Evolutionary conservation across 306 rosid genomes (phyloP).

Genomic region (Prunus davidiana): DNA sequence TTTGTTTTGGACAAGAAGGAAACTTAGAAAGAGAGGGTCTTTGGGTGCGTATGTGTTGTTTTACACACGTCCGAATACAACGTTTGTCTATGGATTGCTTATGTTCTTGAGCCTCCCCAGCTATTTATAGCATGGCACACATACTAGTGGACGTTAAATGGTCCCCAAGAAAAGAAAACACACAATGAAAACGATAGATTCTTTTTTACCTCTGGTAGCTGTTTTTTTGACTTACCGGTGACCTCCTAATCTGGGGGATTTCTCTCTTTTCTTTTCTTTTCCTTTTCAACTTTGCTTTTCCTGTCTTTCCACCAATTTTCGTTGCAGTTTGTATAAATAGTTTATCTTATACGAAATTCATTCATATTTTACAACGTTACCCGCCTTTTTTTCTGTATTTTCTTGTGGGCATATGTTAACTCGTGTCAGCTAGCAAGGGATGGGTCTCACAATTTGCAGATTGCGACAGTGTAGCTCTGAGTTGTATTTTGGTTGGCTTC

Average conservation of each 20-base stretch:
- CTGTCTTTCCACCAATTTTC: neutral
- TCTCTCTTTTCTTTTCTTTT: neutral
- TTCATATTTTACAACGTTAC: no score
- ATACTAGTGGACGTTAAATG: slow-evolving; percentile 51
- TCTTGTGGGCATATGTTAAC: neutral
- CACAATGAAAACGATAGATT: neutral
- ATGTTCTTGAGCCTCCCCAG: neutral
- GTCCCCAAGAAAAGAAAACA: slow-evolving; percentile 29
- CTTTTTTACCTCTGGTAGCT: neutral
- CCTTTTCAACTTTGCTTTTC: neutral
- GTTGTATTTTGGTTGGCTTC: slow-evolving; percentile 22
- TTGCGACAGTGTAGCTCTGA: slow-evolving; percentile 4
- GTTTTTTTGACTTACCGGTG: slow-evolving; percentile 6
- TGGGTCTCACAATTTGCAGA: neutral
- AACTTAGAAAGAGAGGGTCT: neutral
- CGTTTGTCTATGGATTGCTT: slow-evolving; percentile 38
- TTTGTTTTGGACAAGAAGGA: slow-evolving; percentile 17
- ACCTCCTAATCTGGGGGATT: neutral
- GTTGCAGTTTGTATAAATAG: no score
- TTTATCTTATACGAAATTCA: no score
- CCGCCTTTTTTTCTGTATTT: no score
- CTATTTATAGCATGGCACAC: slow-evolving; percentile 56
- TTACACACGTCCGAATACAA: slow-evolving; percentile 26
- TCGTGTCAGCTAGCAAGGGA: neutral
- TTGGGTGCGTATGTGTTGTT: neutral